These are phyloP conservation scores for Astrephomene gubernaculifera DNA, from an alignment of 139 green algal species.

Conservation along the genomic window DNA sequence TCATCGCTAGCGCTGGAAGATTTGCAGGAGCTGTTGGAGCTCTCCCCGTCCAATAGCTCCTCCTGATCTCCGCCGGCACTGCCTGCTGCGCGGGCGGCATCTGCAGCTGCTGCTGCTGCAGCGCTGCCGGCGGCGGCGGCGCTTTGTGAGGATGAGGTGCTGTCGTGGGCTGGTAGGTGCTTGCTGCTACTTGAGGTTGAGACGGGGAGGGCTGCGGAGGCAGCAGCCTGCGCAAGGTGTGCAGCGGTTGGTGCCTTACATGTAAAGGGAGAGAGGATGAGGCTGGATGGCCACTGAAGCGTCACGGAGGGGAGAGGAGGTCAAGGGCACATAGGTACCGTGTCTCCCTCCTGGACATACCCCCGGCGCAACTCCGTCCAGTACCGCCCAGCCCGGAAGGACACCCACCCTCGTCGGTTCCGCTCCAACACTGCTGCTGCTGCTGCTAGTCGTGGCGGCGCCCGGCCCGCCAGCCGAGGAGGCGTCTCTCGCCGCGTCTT, in stretches of 20 bases:
- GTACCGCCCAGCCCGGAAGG: too few relatives aligned
- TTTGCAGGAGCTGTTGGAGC: neutral
- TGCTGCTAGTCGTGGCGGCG: neutral
- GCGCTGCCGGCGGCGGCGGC: neutral
- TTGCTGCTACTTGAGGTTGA: neutral
- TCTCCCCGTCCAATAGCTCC: slow-evolving; percentile 3
- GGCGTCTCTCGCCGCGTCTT: neutral
- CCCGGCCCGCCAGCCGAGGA: neutral
- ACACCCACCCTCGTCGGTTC: neutral
- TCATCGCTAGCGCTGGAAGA: neutral
- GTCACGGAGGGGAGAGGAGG: too few relatives aligned
- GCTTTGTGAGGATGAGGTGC: neutral
- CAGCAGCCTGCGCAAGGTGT: neutral
- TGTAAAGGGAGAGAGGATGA: too few relatives aligned
- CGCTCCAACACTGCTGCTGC: neutral
- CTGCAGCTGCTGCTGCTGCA: neutral
- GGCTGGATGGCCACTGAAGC: too few relatives aligned
- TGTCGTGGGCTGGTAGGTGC: neutral
- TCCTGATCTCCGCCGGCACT: neutral
- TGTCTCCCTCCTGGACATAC: too few relatives aligned
- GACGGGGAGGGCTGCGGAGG: neutral
- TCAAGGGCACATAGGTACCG: too few relatives aligned
- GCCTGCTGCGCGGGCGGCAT: neutral
- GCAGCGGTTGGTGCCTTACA: neutral
- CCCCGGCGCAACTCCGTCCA: too few relatives aligned